Evolutionary conservation across 495 filamentous ascomycete species (phyloP).

Genomic region (Aspergillus sclerotiicarbonarius): DNA sequence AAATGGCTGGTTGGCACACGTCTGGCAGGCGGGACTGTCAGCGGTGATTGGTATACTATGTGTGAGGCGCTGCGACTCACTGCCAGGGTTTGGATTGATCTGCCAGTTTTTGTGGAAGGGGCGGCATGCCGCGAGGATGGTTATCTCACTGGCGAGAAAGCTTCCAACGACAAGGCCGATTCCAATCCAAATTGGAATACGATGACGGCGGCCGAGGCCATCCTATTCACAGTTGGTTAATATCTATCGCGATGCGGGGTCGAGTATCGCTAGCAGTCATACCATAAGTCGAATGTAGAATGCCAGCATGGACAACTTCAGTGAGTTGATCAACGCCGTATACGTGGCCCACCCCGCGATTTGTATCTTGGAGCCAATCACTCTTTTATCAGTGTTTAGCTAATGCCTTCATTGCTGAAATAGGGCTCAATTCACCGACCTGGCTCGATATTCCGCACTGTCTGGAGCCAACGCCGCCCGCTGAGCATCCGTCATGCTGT

Average conservation of each 20-base stretch:
- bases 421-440: slow-evolving; percentile 13
- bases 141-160: slow-evolving; percentile 46
- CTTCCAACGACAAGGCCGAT: slow-evolving; percentile 43
- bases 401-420: neutral
- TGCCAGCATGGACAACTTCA: slow-evolving; percentile 53
- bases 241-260: neutral
- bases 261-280: slow-evolving; percentile 16
- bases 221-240: slow-evolving; percentile 19
- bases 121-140: slow-evolving; percentile 45
- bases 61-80: no score
- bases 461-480: slow-evolving; percentile 35
- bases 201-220: slow-evolving; percentile 36
- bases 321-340: slow-evolving; percentile 45
- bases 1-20: slow-evolving; percentile 49
- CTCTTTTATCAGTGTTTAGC: slow-evolving; percentile 23
- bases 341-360: slow-evolving; percentile 54
- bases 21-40: slow-evolving; percentile 26
- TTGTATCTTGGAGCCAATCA: slow-evolving; percentile 53
- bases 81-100: slow-evolving; percentile 54
- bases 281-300: slow-evolving; percentile 57
- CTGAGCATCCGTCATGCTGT: slow-evolving; percentile 46
- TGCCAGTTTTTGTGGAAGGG: slow-evolving; percentile 55
- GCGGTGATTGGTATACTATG: no score
- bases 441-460: slow-evolving; percentile 34
- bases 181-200: slow-evolving; percentile 44